Evolutionary conservation across 2,329 filamentous ascomycete genomes (phyloP).

Genomic region (Capronia americana): DNA sequence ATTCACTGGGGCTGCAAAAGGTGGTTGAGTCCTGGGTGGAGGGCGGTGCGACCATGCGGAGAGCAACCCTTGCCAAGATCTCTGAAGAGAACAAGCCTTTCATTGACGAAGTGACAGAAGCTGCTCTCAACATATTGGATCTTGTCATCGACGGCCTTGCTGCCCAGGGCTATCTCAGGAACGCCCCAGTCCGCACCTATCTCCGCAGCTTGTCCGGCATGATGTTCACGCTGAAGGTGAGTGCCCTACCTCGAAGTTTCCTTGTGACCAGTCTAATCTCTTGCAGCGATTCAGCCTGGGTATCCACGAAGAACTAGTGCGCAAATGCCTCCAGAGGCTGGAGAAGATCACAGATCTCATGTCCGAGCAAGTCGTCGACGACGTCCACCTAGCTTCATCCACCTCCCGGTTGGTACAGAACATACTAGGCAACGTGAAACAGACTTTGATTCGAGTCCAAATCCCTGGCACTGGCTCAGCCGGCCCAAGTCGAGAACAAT

Average conservation of each 20-base stretch:
- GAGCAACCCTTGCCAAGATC: conserved; percentile 33
- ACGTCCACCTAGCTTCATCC: conserved; percentile 68
- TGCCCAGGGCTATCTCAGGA: conserved; percentile 64
- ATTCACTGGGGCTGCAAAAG: conserved; percentile 90
- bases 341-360: conserved; percentile 65
- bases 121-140: conserved; percentile 65
- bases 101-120: conserved; percentile 67
- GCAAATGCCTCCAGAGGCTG: conserved; percentile 63
- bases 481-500: conserved; percentile 45
- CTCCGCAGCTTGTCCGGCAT: conserved; percentile 69
- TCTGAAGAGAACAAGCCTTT: conserved; percentile 62
- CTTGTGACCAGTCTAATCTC: conserved; percentile 29
- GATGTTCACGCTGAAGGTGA: conserved; percentile 68
- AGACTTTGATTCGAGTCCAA: conserved; percentile 40
- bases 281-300: conserved; percentile 65
- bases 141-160: conserved; percentile 65
- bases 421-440: conserved; percentile 49
- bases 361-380: conserved; percentile 67
- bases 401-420: conserved; percentile 67
- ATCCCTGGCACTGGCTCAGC: conserved; percentile 38
- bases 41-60: conserved; percentile 33
- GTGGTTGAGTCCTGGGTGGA: conserved; percentile 70
- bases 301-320: conserved; percentile 67
- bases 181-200: conserved; percentile 68
- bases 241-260: conserved; percentile 1